Percentiles rank a stretch among this genome's conserved stretches.
phyloP scores from a whole-genome alignment of 2,329 filamentous ascomycete genomes.

The Cladophialophora carrionii region DNA sequence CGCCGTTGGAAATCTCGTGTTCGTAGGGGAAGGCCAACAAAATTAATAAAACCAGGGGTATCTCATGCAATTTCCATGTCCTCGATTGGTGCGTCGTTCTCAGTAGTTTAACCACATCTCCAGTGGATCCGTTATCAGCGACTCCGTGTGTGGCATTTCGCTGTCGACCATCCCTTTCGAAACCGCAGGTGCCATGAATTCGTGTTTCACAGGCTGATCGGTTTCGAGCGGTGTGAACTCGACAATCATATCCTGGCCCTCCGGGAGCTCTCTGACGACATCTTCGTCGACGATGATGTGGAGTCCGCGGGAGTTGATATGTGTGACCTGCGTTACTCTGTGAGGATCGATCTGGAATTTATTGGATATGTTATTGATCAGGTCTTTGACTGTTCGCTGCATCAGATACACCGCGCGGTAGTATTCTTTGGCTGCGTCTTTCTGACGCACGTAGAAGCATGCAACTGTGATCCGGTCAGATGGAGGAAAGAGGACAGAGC shows the following conservation, averaged over 20 bases:
- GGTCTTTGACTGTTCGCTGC: slow-evolving; percentile 73
- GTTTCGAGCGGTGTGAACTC: slow-evolving; percentile 67
- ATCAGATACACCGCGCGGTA: slow-evolving; percentile 85
- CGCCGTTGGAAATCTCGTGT: slow-evolving; percentile 30
- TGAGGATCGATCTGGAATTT: slow-evolving; percentile 81
- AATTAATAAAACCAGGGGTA: slow-evolving; percentile 23
- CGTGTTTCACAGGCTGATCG: slow-evolving; percentile 37
- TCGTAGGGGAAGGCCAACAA: slow-evolving; percentile 27
- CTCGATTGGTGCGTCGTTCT: slow-evolving; percentile 18
- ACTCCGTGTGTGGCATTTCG: slow-evolving; percentile 31
- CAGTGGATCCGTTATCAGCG: slow-evolving; percentile 32
- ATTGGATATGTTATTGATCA: slow-evolving; percentile 70
- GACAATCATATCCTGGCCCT: slow-evolving; percentile 86
- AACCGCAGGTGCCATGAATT: slow-evolving; percentile 23
- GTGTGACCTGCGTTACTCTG: slow-evolving; percentile 71
- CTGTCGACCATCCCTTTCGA: slow-evolving; percentile 35
- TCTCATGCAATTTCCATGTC: slow-evolving; percentile 33
- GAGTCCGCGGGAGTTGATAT: slow-evolving; percentile 72
- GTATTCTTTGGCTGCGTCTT: slow-evolving; percentile 60
- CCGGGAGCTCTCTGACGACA: slow-evolving; percentile 76
- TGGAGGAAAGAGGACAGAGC: neutral
- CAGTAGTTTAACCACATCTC: slow-evolving; percentile 41
- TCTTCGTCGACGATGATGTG: slow-evolving; percentile 90
- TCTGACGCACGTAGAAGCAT: slow-evolving; percentile 77
- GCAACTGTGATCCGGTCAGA: slow-evolving; percentile 63